Evolutionary conservation across 331 rosid species (phyloP).

Genomic region (Cydonia oblonga): DNA sequence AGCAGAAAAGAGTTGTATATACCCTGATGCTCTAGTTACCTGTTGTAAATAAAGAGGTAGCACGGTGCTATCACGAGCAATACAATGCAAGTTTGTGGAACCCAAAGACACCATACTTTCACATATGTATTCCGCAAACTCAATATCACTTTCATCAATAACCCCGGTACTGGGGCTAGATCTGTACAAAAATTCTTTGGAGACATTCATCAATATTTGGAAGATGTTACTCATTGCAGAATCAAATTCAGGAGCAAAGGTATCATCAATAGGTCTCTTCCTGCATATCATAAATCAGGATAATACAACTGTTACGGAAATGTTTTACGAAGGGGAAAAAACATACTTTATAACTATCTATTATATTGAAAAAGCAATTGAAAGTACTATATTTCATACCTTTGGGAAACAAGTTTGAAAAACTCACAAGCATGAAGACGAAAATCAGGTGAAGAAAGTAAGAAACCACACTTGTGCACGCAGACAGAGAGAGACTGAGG

Average conservation of each 20-base stretch:
- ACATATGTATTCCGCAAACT: constrained; percentile 68
- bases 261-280: constrained; percentile 75
- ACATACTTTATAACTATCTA: background rate
- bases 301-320: constrained; percentile 6
- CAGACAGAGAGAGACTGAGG: constrained; percentile 10
- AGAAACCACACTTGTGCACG: constrained; percentile 73
- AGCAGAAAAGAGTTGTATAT: background rate
- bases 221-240: constrained; percentile 60
- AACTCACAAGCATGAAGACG: constrained; percentile 95
- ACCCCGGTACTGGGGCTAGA: constrained; percentile 38
- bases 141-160: constrained; percentile 65
- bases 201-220: constrained; percentile 61
- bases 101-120: constrained; percentile 89
- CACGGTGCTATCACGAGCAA: constrained; percentile 49
- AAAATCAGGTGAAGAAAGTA: constrained; percentile 80
- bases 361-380: background rate
- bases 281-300: constrained; percentile 35
- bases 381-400: constrained; percentile 35
- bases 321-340: background rate
- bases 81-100: constrained; percentile 67
- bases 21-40: constrained; percentile 31
- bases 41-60: constrained; percentile 62
- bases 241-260: constrained; percentile 61
- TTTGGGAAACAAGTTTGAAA: constrained; percentile 77
- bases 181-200: constrained; percentile 57